Conservation (phyloP, 352 stramenopile species). For the Phytophthora citrophthora region DNA sequence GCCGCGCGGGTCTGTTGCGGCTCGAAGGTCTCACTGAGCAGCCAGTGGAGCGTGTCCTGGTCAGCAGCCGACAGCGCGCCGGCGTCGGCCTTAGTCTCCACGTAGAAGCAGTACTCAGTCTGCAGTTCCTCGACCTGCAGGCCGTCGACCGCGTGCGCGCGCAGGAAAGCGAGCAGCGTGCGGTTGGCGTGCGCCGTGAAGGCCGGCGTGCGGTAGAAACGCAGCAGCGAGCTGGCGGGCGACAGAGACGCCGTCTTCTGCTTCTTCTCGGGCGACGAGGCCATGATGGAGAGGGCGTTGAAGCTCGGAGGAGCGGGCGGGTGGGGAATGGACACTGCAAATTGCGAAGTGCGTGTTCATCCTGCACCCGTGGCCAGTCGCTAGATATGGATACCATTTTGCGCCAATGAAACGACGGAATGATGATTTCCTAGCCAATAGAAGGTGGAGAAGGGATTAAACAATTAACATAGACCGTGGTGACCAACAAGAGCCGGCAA, state of each 20-base stretch:
- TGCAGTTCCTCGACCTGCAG: conserved; percentile 66
- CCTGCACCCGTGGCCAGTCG: conserved; percentile 13
- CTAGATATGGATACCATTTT: conserved; percentile 14
- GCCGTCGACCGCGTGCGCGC: conserved; percentile 32
- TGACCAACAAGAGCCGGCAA: neutral
- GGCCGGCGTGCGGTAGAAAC: conserved; percentile 80
- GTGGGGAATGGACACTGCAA: conserved; percentile 30
- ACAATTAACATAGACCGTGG: neutral
- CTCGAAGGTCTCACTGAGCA: conserved; percentile 98
- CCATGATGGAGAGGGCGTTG: conserved; percentile 39
- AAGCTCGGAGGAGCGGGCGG: conserved; percentile 15
- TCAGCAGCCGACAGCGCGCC: conserved; percentile 57
- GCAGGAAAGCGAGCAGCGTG: conserved; percentile 54
- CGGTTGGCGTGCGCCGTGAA: conserved; percentile 71
- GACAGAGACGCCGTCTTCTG: conserved; percentile 54
- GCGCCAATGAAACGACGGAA: conserved; percentile 1
- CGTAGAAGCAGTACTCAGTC: conserved; percentile 98
- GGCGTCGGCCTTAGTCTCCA: conserved; percentile 73
- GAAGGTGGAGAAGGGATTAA: neutral
- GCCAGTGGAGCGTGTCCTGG: conserved; percentile 91
- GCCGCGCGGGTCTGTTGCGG: conserved; percentile 73
- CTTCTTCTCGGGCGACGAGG: conserved; percentile 67
- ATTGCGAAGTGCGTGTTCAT: conserved; percentile 29
- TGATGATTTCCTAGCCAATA: conserved; percentile 5
- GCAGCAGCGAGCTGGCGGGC: conserved; percentile 49